Percentiles rank a stretch among this genome's conserved stretches.
These are phyloP conservation scores for Hypholoma fasciculare DNA, from an alignment of 768 basidiomycete genomes.

Conservation along the genomic window DNA sequence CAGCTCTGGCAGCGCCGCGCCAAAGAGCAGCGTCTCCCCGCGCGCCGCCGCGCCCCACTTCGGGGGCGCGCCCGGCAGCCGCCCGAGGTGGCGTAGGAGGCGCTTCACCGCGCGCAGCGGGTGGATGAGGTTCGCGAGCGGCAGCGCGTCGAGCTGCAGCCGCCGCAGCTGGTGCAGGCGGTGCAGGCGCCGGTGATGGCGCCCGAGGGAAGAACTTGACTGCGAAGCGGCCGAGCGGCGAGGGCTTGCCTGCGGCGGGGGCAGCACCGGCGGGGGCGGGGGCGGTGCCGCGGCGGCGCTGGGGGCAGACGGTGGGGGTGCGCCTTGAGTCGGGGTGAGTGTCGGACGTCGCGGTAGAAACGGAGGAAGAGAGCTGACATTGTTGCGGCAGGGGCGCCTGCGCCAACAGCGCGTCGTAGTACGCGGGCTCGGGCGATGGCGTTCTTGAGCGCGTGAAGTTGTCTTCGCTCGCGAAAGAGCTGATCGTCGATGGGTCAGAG, in stretches of 20 bases:
- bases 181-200: conserved; percentile 41
- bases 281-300: conserved; percentile 2
- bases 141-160: conserved; percentile 27
- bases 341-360: conserved; percentile 43
- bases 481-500: conserved; percentile 37
- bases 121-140: conserved; percentile 30
- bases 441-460: conserved; percentile 36
- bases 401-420: conserved; percentile 25
- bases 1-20: conserved; percentile 8
- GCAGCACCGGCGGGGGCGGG: not conserved
- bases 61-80: conserved; percentile 31
- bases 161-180: conserved; percentile 33
- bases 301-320: conserved; percentile 16
- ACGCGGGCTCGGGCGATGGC: conserved; percentile 29
- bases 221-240: conserved; percentile 37
- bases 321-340: conserved; percentile 38
- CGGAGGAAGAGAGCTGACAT: conserved; percentile 45
- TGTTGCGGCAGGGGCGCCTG: conserved; percentile 32
- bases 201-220: conserved; percentile 53
- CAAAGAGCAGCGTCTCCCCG: conserved; percentile 13
- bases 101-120: conserved; percentile 39
- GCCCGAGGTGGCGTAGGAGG: conserved; percentile 34
- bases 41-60: conserved; percentile 18
- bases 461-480: conserved; percentile 31
- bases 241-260: conserved; percentile 1